Evolutionary conservation across 148 eudicot species (phyloP).

Genomic region (Pouteria glomerata): DNA sequence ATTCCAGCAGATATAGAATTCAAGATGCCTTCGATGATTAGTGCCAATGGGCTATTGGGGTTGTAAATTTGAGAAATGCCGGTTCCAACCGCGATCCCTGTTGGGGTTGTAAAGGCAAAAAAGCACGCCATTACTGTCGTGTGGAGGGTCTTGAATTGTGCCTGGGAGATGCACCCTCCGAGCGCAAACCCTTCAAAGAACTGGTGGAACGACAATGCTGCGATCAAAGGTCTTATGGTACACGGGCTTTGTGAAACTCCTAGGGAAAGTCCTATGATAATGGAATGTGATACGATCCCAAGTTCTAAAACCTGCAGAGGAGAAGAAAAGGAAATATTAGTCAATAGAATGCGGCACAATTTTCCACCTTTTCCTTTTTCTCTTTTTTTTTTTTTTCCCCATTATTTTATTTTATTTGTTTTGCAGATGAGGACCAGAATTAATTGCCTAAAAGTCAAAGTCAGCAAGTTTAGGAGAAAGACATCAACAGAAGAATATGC

Average conservation of each 20-base stretch:
- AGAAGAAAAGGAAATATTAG: too few species aligned
- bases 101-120: conserved; percentile 85
- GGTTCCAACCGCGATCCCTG: conserved; percentile 65
- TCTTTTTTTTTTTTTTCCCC: too few species aligned
- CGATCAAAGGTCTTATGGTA: conserved; percentile 51
- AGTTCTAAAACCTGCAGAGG: conserved; percentile 54
- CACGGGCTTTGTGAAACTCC: conserved; percentile 74
- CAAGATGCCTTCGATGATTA: conserved; percentile 70
- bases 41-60: conserved; percentile 65
- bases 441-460: too few species aligned
- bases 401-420: too few species aligned
- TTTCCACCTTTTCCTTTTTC: too few species aligned
- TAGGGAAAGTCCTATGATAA: conserved; percentile 56
- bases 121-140: conserved; percentile 78
- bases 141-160: conserved; percentile 48
- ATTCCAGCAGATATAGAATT: conserved; percentile 91
- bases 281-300: conserved; percentile 65
- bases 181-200: conserved; percentile 75
- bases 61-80: conserved; percentile 62
- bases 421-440: too few species aligned
- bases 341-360: too few species aligned
- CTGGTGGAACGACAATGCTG: conserved; percentile 59
- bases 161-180: conserved; percentile 86
- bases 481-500: too few species aligned
- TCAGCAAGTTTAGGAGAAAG: too few species aligned